phyloP scores from a whole-genome alignment of 306 rosid species.

The Carpinus fangiana region DNA sequence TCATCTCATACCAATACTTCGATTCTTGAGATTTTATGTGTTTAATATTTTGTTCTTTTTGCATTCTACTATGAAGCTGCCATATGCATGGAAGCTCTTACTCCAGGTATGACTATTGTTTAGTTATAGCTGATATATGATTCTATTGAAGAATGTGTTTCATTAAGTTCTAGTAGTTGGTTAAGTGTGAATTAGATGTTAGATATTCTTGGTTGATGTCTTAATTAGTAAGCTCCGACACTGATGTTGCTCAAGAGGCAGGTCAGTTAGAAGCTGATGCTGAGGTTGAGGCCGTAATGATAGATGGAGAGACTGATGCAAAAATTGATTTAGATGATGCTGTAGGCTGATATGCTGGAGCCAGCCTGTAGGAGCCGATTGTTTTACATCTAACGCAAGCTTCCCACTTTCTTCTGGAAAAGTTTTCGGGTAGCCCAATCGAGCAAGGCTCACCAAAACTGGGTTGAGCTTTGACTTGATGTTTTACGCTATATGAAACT shows the following conservation, averaged over 20 bases:
- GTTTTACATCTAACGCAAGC: background rate
- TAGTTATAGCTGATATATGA: background rate
- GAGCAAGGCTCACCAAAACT: no score
- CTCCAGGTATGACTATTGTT: conserved; percentile 58
- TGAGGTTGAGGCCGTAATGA: conserved; percentile 75
- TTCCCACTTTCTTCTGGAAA: no score
- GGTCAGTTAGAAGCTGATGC: conserved; percentile 84
- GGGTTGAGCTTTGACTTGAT: no score
- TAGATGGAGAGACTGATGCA: conserved; percentile 78
- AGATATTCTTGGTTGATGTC: background rate
- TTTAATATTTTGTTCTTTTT: background rate
- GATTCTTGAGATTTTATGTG: background rate
- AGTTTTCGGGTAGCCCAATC: no score
- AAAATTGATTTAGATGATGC: conserved; percentile 70
- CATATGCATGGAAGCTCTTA: conserved; percentile 97
- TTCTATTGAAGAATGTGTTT: background rate
- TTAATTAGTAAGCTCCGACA: conserved; percentile 50
- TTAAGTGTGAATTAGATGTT: background rate
- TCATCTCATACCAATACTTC: background rate
- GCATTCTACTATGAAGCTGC: conserved; percentile 68
- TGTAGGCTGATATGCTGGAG: no score
- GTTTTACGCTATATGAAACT: no score
- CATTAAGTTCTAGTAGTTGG: background rate
- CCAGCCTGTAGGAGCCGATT: no score
- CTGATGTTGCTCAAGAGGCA: conserved; percentile 75